Evolutionary conservation across 2,329 filamentous ascomycete species (phyloP), one percentile per base, ranked within the genome.

Genomic region (Chaetomium strumarium): DNA sequence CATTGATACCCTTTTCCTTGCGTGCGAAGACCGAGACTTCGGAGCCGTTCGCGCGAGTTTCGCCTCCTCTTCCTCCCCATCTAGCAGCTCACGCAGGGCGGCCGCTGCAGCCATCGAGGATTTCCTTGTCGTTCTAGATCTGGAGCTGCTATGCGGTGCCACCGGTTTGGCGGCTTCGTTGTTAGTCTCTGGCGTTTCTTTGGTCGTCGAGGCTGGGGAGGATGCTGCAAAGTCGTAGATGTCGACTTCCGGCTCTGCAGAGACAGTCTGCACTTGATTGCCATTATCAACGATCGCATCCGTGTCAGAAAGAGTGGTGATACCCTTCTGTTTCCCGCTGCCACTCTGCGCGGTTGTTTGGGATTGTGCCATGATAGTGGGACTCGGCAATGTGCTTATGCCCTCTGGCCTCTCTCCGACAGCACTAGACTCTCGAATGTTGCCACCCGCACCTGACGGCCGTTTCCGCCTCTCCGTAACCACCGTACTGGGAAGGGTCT

Each of bases 221-320:
- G 74, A 73, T 52, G 68, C 70, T 7, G 70, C 70, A 57, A 83
- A 80, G 51, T 82, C 78, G 57, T 83, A 82, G 7, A 80, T 69
- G 58, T 83, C 79, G 11, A 65, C 36, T 40, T 41, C 45, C 19
- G 17, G 17, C 20, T 34, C 12, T 13, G 17, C 12, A 8, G 45
- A 40, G 20, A 20, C 29, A 13, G 34, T 13, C 2, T 19, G 47
- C 12, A 12, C 9, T 20, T 48, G 31, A 5, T 5, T 36, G 42
- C 8, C n/a, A 36, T 30, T 12, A n/a, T 14, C 34, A n/a, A 16
- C 45, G 31, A 14, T 11, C 34, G 16, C 33, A 10, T 38, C 29
- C 33, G 20, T 41, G 31, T 48, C 38, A 17, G 44, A 20, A 20
- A 37, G 20, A n/a, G 47, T 1, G 12, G 46, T 6, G 39, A 24